Percentiles rank a stretch among this genome's conserved stretches.
Conservation (phyloP, 257 asterid species). For the Rhazya stricta region DNA sequence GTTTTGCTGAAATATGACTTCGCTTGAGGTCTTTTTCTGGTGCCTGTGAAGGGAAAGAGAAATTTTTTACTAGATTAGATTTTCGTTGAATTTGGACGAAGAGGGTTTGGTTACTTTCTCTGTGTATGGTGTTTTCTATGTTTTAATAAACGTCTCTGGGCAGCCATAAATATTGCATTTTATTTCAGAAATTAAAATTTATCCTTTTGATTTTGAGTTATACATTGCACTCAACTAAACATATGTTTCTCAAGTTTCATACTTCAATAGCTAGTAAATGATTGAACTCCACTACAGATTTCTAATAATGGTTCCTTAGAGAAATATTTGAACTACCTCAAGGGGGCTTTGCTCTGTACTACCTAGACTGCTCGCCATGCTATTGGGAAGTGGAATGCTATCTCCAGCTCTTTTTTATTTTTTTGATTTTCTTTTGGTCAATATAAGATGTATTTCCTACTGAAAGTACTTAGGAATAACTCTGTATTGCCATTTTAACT, state of each 20-base stretch:
- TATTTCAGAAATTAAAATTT: neutral
- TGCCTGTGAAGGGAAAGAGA: neutral
- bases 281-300: neutral
- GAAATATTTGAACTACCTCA: neutral
- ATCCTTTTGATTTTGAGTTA: neutral
- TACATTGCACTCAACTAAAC: neutral
- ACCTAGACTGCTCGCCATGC: neutral
- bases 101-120: neutral
- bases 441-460: neutral
- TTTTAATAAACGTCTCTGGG: neutral
- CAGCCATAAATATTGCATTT: neutral
- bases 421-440: too few species aligned
- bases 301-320: constrained; percentile 5
- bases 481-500: neutral
- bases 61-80: neutral
- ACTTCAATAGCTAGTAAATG: neutral
- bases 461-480: neutral
- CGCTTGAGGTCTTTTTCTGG: neutral
- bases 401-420: neutral
- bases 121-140: neutral
- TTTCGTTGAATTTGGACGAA: too few species aligned
- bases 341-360: neutral
- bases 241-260: neutral
- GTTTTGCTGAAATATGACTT: neutral
- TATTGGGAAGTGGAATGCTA: neutral